These are phyloP conservation scores for Rhinocladiella mackenziei DNA, from an alignment of 2,329 filamentous ascomycete species.

Conservation along the genomic window DNA sequence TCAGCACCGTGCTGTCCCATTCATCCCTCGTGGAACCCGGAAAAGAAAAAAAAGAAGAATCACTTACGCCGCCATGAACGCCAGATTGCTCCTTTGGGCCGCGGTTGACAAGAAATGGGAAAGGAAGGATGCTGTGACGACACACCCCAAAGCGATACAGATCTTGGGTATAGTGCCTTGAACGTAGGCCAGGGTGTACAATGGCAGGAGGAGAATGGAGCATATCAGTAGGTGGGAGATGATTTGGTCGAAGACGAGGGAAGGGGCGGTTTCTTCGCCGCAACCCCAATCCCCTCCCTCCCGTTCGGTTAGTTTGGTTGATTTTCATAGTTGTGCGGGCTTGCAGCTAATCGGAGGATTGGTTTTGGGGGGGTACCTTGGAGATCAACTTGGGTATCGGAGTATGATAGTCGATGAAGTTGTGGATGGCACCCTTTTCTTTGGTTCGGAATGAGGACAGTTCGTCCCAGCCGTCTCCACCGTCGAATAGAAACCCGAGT, in stretches of 20 bases:
- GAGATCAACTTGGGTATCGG: background rate
- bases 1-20: no score
- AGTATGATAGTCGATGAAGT: background rate
- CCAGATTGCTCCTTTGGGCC: background rate
- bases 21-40: no score
- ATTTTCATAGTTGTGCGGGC: no score
- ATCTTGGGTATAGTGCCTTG: background rate
- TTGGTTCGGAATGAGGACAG: background rate
- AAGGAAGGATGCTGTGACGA: background rate
- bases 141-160: background rate
- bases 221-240: background rate
- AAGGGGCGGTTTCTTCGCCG: no score
- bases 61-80: background rate
- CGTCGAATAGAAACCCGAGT: background rate
- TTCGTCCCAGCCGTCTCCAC: background rate
- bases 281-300: no score
- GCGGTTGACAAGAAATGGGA: background rate
- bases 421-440: background rate
- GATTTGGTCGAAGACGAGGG: background rate
- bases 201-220: background rate
- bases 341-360: no score
- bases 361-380: no score
- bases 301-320: no score
- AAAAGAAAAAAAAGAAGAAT: background rate
- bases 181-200: background rate